phyloP scores from a whole-genome alignment of 148 eudicot genomes.

The Amaranthus hypochondriacus region DNA sequence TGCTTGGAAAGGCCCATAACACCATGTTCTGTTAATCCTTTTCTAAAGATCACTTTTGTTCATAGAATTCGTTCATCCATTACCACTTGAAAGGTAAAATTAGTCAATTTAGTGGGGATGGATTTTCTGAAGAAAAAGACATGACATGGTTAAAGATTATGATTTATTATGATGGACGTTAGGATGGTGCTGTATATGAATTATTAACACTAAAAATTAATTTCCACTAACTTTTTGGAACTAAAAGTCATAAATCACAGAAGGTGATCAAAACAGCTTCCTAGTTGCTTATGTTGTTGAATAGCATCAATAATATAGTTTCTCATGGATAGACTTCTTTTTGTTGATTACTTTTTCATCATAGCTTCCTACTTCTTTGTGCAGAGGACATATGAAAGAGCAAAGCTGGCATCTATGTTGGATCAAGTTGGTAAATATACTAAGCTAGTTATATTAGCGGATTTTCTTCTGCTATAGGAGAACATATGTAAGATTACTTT shows the following conservation, averaged over 20 bases:
- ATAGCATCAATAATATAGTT: not conserved
- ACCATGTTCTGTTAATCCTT: no score
- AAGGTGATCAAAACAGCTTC: not conserved
- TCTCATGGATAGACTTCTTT: not conserved
- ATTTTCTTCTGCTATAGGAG: not conserved
- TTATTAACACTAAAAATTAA: no score
- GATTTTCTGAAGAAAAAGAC: no score
- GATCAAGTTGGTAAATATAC: conserved; percentile 69
- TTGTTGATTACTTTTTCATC: not conserved
- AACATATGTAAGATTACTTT: not conserved
- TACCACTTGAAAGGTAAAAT: no score
- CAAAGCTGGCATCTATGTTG: conserved; percentile 76
- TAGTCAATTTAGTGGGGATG: no score
- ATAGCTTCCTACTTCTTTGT: conserved; percentile 5
- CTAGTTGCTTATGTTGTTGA: not conserved
- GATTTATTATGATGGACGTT: no score
- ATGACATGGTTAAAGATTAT: no score
- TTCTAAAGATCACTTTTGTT: no score
- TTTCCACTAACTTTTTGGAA: not conserved
- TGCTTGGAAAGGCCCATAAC: no score
- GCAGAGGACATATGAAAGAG: conserved; percentile 98
- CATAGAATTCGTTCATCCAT: no score
- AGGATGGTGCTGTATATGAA: no score
- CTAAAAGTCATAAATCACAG: not conserved
- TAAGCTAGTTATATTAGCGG: not conserved